Percentiles rank a stretch among this genome's conserved stretches.
These are phyloP conservation scores for Ophiostoma sp. DNA, from an alignment of 2,329 filamentous ascomycete species.

Conservation along the genomic window DNA sequence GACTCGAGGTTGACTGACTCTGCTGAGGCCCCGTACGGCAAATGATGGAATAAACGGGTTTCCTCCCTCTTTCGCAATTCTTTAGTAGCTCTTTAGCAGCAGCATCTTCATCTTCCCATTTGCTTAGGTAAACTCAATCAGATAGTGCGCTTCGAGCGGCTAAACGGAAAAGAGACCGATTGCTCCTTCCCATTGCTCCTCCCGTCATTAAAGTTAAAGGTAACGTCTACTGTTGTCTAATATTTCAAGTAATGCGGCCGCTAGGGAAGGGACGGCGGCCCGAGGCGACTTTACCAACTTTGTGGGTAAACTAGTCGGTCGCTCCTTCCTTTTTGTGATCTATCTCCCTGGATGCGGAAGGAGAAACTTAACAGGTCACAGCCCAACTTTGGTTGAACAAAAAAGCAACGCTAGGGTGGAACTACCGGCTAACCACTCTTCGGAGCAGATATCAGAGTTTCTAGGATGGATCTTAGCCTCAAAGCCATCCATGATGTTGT, in stretches of 20 bases:
- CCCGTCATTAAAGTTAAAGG: not conserved
- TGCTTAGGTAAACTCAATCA: not conserved
- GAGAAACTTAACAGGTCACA: not conserved
- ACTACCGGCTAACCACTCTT: not conserved
- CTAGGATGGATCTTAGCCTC: slow-evolving; percentile 49
- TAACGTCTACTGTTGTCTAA: not conserved
- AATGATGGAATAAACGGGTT: not conserved
- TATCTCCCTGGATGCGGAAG: not conserved
- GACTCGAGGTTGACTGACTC: not conserved
- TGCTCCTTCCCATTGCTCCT: slow-evolving; percentile 1
- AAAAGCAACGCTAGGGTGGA: not conserved
- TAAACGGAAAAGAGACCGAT: not conserved
- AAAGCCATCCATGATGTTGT: slow-evolving; percentile 51
- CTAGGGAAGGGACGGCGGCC: not conserved
- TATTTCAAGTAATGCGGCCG: not conserved
- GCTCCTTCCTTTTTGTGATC: not conserved
- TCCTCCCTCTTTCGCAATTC: not conserved
- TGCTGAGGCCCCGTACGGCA: not conserved
- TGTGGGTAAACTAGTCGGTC: not conserved
- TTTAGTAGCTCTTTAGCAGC: not conserved
- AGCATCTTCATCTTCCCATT: not conserved
- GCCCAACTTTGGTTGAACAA: not conserved
- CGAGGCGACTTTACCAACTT: not conserved
- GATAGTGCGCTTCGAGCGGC: not conserved
- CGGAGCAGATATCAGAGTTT: not conserved